Percentiles rank a stretch among this genome's conserved stretches.
Conservation (phyloP, 768 basidiomycete genomes). For the Suillus decipiens region DNA sequence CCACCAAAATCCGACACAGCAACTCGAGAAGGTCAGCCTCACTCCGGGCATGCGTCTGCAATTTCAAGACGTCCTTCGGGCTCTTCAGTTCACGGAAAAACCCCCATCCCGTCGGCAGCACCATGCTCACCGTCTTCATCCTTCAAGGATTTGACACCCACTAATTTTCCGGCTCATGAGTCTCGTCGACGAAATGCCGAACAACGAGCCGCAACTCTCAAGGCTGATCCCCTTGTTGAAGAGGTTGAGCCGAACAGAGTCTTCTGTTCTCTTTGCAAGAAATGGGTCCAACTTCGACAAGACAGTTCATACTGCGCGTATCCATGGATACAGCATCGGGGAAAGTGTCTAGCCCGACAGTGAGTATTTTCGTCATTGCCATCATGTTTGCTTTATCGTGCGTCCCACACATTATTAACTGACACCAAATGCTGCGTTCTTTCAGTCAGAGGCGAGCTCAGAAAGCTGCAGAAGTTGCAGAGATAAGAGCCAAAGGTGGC, state of each 20-base stretch:
- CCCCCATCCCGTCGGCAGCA: conserved; percentile 16
- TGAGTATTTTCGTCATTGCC: conserved; percentile 38
- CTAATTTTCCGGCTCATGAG: conserved; percentile 60
- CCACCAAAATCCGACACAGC: neutral
- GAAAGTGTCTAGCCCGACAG: conserved; percentile 74
- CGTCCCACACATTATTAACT: conserved; percentile 11
- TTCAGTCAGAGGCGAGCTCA: conserved; percentile 58
- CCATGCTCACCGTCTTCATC: conserved; percentile 38
- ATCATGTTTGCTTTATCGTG: conserved; percentile 14
- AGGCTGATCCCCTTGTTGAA: conserved; percentile 63
- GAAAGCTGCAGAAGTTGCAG: conserved; percentile 54
- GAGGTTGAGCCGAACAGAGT: conserved; percentile 75
- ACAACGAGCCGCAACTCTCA: conserved; percentile 71
- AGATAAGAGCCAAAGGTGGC: conserved; percentile 41
- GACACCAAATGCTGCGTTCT: conserved; percentile 7
- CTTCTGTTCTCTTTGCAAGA: conserved; percentile 72
- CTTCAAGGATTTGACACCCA: conserved; percentile 60
- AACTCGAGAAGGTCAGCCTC: neutral
- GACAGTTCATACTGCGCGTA: conserved; percentile 81
- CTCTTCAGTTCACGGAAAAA: conserved; percentile 10
- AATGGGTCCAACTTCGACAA: conserved; percentile 83
- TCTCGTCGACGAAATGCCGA: conserved; percentile 76
- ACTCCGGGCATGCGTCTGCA: neutral
- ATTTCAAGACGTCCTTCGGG: neutral
- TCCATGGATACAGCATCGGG: conserved; percentile 79